phyloP scores from a whole-genome alignment of 2,329 filamentous ascomycete species.

The Nigrospora sphaerica region DNA sequence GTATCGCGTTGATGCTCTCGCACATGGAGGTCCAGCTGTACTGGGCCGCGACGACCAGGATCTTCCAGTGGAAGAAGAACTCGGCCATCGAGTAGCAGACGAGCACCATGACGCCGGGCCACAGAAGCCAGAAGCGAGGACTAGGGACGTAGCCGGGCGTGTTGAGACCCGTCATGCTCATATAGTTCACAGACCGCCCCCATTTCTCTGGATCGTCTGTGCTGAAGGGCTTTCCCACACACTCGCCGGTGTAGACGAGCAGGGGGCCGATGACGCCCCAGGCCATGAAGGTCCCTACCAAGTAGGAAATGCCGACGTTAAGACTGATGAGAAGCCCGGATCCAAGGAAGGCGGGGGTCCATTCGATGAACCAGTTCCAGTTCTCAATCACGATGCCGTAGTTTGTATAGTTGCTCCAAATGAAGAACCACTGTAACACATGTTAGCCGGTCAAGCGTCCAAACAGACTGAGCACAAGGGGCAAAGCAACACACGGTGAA shows the following conservation, averaged over 20 bases:
- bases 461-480: too few relatives aligned
- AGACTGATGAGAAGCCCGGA: slow-evolving; percentile 51
- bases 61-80: slow-evolving; percentile 20
- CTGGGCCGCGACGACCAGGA: slow-evolving; percentile 30
- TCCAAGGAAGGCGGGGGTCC: slow-evolving; percentile 52
- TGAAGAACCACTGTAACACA: slow-evolving; percentile 34
- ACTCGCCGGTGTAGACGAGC: slow-evolving; percentile 45
- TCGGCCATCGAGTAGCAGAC: slow-evolving; percentile 31
- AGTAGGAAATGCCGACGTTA: slow-evolving; percentile 52
- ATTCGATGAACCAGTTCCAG: slow-evolving; percentile 52
- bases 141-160: neutral
- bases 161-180: neutral
- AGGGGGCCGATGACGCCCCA: slow-evolving; percentile 51
- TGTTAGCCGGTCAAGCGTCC: too few relatives aligned
- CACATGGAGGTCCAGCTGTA: slow-evolving; percentile 39
- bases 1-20: slow-evolving; percentile 29
- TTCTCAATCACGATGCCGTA: slow-evolving; percentile 45
- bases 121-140: slow-evolving; percentile 26
- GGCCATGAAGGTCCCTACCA: slow-evolving; percentile 45
- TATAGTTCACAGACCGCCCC: neutral
- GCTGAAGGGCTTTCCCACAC: slow-evolving; percentile 24
- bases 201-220: neutral
- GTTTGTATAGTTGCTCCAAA: slow-evolving; percentile 44
- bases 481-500: slow-evolving; percentile 23
- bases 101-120: slow-evolving; percentile 35